A percentile compares a stretch with the other conserved stretches of the same genome.
phyloP scores from a whole-genome alignment of 345 rosid genomes.

The Draba incana region DNA sequence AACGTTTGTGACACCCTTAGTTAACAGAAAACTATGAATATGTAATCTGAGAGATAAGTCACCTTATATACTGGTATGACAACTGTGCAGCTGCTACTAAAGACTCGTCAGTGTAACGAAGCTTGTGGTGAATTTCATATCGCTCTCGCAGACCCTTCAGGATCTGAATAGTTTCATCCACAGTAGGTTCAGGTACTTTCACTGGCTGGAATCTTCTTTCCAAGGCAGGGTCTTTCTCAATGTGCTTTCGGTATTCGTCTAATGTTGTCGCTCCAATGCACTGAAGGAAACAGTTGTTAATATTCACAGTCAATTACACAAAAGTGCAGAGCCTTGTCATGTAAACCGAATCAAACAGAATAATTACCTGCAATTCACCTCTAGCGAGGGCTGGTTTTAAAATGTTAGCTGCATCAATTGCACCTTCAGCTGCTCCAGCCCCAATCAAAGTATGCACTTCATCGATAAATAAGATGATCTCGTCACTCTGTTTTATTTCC shows the following conservation, averaged over 20 bases:
- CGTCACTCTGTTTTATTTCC: slow-evolving; percentile 97
- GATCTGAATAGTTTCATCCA: slow-evolving; percentile 91
- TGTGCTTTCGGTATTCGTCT: slow-evolving; percentile 94
- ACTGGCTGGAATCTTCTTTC: slow-evolving; percentile 99
- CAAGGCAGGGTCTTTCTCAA: slow-evolving; percentile 97
- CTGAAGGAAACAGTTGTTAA: slow-evolving; percentile 43
- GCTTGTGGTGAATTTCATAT: slow-evolving; percentile 50
- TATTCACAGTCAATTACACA: background rate
- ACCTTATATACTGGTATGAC: slow-evolving; percentile 56
- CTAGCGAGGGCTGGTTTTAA: slow-evolving; percentile 98
- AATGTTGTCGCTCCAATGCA: slow-evolving; percentile 98
- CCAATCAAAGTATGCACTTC: slow-evolving; percentile 98
- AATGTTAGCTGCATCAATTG: slow-evolving; percentile 98
- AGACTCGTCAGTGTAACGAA: slow-evolving; percentile 44
- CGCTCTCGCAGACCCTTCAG: slow-evolving; percentile 68
- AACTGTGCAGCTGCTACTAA: slow-evolving; percentile 50
- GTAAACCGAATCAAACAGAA: slow-evolving; percentile 9
- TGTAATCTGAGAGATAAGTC: slow-evolving; percentile 7
- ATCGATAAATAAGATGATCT: slow-evolving; percentile 93
- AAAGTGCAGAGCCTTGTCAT: slow-evolving; percentile 7
- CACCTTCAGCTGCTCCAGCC: slow-evolving; percentile 99
- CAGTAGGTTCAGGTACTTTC: slow-evolving; percentile 94
- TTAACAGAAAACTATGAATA: background rate
- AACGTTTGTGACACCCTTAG: background rate
- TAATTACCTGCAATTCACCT: slow-evolving; percentile 95